Evolutionary conservation across 495 filamentous ascomycete species (phyloP), one percentile per base, ranked within the genome.

Genomic region (Penicillium silybi): DNA sequence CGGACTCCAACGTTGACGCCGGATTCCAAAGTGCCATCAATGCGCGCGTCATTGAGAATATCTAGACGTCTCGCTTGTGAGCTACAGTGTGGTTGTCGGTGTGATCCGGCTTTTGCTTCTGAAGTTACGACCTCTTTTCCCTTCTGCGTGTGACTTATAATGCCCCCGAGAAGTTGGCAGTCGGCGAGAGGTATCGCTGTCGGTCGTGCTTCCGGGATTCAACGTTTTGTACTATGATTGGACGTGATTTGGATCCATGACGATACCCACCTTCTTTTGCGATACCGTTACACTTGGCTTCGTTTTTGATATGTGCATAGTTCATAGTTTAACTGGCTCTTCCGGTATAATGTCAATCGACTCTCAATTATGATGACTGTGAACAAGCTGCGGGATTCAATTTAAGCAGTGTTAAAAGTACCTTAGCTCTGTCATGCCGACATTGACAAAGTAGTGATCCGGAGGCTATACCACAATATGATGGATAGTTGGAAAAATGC

Each of bases 21-120:
- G 83, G 85, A 13, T 90, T 96, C 66, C 85, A 90, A 64, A 81
- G 81, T 57, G 88, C 90, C 22, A 81, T 97, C 66, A 95, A 96
- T 60, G 85, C 90, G 11, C 82, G 82, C 34, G 76, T 97, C 22
- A 82, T 96, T 53, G 90, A 96, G 71, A 85, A 92, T 66, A 92
- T 98, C 65, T 98, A 53, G 67, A 50, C 41, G 25, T 26, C 27
- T 27, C 22, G 4, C 32, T 18, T 38, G 17, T 25, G 10, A 20
- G 11, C 3, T 32, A 22, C 11, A 29, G 20, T 11, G 18, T 16
- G 27, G 18, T n/a, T 22, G 15, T 18, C n/a, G 9, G 4, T 16
- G 19, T 18, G 19, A 11, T 19, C 18, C 11, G 23, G 41, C 15
- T 40, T 27, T 38, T 42, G 16, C 18, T 40, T 40, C 32, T 26